Evolutionary conservation across 495 filamentous ascomycete species (phyloP).

Genomic region (Cairneyella variabilis): DNA sequence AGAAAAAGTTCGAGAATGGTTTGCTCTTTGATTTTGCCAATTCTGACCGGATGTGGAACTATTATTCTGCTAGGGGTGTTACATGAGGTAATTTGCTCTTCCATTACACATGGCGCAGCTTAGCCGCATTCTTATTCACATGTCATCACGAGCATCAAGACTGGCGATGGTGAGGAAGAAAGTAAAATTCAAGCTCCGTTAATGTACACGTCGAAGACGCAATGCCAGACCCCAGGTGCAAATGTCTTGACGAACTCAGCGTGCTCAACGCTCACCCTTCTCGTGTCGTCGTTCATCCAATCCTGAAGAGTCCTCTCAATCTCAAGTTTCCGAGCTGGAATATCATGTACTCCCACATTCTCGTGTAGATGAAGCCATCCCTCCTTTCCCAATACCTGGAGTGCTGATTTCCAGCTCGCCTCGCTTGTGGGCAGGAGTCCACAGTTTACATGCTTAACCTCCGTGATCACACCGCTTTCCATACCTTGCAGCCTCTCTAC

Average conservation of each 20-base stretch:
- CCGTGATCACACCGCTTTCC: slow-evolving; percentile 12
- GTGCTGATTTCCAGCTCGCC: slow-evolving; percentile 62
- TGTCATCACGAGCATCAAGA: too few species aligned
- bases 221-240: slow-evolving; percentile 87
- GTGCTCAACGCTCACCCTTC: slow-evolving; percentile 53
- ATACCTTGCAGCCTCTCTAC: slow-evolving; percentile 38
- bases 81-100: too few species aligned
- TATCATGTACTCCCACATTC: slow-evolving; percentile 65
- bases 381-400: slow-evolving; percentile 39
- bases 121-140: too few species aligned
- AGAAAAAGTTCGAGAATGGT: too few species aligned
- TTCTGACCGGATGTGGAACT: too few species aligned
- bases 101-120: too few species aligned
- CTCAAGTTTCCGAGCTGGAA: slow-evolving; percentile 50
- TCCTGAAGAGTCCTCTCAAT: slow-evolving; percentile 37
- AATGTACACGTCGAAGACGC: slow-evolving; percentile 69
- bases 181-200: too few species aligned
- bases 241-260: slow-evolving; percentile 84
- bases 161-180: too few species aligned
- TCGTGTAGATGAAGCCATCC: slow-evolving; percentile 82
- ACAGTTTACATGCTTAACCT: slow-evolving; percentile 66
- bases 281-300: slow-evolving; percentile 23
- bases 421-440: slow-evolving; percentile 72
- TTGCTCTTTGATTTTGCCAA: too few species aligned
- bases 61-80: too few species aligned